Evolutionary conservation across 2,329 filamentous ascomycete genomes (phyloP), one percentile per base, ranked within the genome.

Genomic region (Xylariaceae sp.): DNA sequence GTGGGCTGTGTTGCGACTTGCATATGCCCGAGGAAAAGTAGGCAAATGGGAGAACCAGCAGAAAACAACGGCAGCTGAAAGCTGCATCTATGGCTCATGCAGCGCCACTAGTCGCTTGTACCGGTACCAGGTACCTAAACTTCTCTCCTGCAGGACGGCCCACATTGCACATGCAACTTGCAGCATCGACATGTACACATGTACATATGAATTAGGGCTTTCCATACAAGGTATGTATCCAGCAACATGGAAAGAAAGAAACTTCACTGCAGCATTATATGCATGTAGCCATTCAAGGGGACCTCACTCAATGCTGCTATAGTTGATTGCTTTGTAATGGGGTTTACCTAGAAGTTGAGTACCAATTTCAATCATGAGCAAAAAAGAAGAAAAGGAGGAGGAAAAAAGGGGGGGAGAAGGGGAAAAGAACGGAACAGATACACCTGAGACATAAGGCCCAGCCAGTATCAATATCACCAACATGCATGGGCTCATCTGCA

Each of bases 1-100:
- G 67, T 66, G 63, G 69, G 68, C 69, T 71, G 68, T 71, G 69
- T 67, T 65, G 63, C 63, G 62, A 63, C 67, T 59, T 70, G 68
- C 69, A 70, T 67, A 67, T 63, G 60, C 44, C 44, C 54, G 42
- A 54, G 50, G 54, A 58, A 62, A 42, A 43, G 57, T 57, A 63
- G 60, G 50, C 68, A 70, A 70, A 70, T 70, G 59, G 58, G 63
- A 69, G 61, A 56, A 56, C 45, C 58, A 53, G 56, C 53, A 61
- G 56, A 52, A 60, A 65, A 65, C 59, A 48, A 65, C 57, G 54
- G 46, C 53, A 68, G 66, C 68, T 69, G 69, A 71, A 71, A 62
- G 63, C 58, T 69, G 67, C 67, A 70, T 37, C 9, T 62, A 48
- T 66, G 63, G 65, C 62, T 64, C 61, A 63, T 66, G 66, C 68